phyloP scores from a whole-genome alignment of 768 basidiomycete species.

The Crassisporium funariophilum region DNA sequence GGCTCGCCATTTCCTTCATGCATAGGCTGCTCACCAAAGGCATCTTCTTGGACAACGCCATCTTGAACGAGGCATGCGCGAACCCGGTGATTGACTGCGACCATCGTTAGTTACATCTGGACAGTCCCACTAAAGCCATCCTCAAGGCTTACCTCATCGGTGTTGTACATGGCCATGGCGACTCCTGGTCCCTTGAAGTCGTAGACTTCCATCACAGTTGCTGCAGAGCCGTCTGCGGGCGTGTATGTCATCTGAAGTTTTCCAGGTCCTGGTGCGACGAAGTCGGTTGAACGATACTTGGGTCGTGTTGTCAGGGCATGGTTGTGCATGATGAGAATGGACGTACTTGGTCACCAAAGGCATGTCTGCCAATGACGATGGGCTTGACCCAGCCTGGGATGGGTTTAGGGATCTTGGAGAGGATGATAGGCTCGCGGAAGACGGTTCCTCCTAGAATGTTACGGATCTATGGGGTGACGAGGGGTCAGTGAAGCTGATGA shows the following conservation, averaged over 20 bases:
- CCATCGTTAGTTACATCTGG: not conserved
- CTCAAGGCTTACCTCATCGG: conserved; percentile 67
- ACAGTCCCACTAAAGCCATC: not conserved
- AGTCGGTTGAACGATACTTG: conserved; percentile 93
- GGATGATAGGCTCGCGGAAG: conserved; percentile 97
- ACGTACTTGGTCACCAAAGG: conserved; percentile 90
- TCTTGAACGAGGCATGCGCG: conserved; percentile 97
- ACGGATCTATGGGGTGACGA: conserved; percentile 61
- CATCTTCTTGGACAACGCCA: conserved; percentile 83
- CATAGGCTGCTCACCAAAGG: conserved; percentile 49
- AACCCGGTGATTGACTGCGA: conserved; percentile 87
- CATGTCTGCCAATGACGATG: conserved; percentile 95
- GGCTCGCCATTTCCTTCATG: not conserved
- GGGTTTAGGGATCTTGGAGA: conserved; percentile 86
- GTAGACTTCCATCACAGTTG: conserved; percentile 78
- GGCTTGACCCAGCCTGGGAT: conserved; percentile 97
- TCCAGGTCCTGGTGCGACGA: conserved; percentile 87
- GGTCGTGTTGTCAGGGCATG: not conserved
- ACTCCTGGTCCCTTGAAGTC: conserved; percentile 94
- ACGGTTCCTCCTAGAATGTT: conserved; percentile 99
- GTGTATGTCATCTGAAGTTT: conserved; percentile 93
- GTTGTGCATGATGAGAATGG: not conserved
- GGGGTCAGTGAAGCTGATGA: not conserved
- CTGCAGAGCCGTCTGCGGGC: conserved; percentile 72
- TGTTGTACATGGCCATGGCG: conserved; percentile 98